phyloP scores from a whole-genome alignment of 352 stramenopile genomes.

The Thalassiosira ordinaria region DNA sequence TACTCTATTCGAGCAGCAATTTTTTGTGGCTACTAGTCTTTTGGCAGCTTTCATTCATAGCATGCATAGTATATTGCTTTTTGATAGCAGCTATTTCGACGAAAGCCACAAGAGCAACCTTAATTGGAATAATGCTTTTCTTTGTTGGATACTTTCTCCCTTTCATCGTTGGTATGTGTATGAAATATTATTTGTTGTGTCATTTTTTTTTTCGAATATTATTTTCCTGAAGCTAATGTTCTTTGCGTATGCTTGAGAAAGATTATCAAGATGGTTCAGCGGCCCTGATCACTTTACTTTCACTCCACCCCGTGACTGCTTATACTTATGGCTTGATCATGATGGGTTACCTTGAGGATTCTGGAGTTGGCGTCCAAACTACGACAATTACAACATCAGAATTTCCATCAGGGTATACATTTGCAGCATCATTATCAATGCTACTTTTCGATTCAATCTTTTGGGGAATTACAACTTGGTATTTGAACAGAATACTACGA shows the following conservation, averaged over 20 bases:
- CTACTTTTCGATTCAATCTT: conserved; percentile 71
- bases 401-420: conserved; percentile 76
- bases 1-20: conserved; percentile 65
- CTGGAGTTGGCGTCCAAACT: conserved; percentile 63
- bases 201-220: no score
- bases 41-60: conserved; percentile 77
- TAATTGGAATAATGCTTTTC: conserved; percentile 81
- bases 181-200: no score
- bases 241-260: no score
- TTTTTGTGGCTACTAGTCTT: conserved; percentile 66
- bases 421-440: conserved; percentile 50
- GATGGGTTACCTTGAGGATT: conserved; percentile 81
- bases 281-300: no score
- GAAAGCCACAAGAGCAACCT: conserved; percentile 72
- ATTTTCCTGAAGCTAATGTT: no score
- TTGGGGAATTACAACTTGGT: conserved; percentile 74
- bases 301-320: conserved; percentile 77
- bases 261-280: conserved; percentile 20
- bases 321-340: conserved; percentile 81
- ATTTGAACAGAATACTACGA: conserved; percentile 76
- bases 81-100: conserved; percentile 72
- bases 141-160: conserved; percentile 83
- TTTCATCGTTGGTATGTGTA: conserved; percentile 46
- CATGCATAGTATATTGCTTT: conserved; percentile 74
- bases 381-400: conserved; percentile 61